Base-by-base conservation (phyloP, 352 stramenopile genomes). In the Thalassiosira oceanica region DNA sequence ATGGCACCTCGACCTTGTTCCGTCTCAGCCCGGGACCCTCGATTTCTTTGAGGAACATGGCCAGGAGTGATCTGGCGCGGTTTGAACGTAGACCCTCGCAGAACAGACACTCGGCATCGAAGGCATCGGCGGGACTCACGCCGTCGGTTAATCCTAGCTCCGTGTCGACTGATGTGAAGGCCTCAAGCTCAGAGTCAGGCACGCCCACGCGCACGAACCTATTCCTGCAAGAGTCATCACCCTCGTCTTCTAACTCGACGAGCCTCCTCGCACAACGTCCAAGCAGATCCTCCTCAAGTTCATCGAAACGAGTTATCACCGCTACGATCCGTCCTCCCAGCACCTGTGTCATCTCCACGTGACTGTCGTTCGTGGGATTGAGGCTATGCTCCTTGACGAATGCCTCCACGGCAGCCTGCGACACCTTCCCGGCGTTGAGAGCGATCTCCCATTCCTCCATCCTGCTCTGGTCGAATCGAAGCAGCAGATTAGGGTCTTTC, bases 41-140 rank as follows among this genome's bases (percentile, higher is more conserved):
- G 26, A 77, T 41, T 24, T 77, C 66, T 49, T 77, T 56, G 15
- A 77, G 37, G 54, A 77, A 77, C 58, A 71, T 62, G 11, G 66
- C 57, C n/a, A 77, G 45, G 26, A 77, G 53, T 33, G 49, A 62
- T 24, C 48, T 36, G 7, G 66, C 57, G 15, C 66, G 48, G 28
- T 77, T 77, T 50, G 55, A 36, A 20, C 66, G 44, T 18, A 77
- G 42, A 11, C 28, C 11, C 29, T 65, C 26, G 53, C 70, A 56
- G 35, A 77, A 77, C 24, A 77, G 39, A 48, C 51, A 77, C 15
- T 56, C 57, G 15, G 56, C 66, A 37, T 77, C 66, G 49, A 77
- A 61, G 20, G 16, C 52, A 37, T 42, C 50, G 21, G 58, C 58
- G n/a, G 51, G 44, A 58, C 55, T 49, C 18, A 33, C 41, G 2